Evolutionary conservation across 352 stramenopile species (phyloP).

Genomic region (Globisporangium irregulare): DNA sequence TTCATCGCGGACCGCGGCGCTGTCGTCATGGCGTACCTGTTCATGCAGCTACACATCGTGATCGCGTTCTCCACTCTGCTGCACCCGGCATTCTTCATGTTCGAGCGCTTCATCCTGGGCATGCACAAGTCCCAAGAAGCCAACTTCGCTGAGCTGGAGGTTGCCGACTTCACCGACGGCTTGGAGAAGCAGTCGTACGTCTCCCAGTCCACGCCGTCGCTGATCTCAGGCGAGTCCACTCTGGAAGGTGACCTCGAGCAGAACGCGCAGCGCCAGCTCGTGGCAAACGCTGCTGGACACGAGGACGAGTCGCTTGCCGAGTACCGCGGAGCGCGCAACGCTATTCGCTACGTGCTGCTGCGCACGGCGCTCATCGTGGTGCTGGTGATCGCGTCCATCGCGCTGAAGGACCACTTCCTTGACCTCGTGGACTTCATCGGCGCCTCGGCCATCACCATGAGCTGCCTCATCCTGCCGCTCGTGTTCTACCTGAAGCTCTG

Average conservation of each 20-base stretch:
- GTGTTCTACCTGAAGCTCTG: conserved; percentile 30
- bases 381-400: conserved; percentile 21
- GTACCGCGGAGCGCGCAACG: conserved; percentile 17
- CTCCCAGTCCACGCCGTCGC: conserved; percentile 10
- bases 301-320: conserved; percentile 11
- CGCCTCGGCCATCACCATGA: conserved; percentile 22
- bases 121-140: conserved; percentile 28
- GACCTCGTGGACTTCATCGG: conserved; percentile 29
- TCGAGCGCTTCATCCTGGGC: conserved; percentile 40
- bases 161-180: neutral
- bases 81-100: conserved; percentile 45
- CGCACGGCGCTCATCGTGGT: conserved; percentile 22
- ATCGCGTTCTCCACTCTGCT: conserved; percentile 48
- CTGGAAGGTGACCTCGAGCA: conserved; percentile 15
- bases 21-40: conserved; percentile 39
- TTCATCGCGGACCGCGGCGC: conserved; percentile 33
- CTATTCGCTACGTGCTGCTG: conserved; percentile 19
- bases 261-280: conserved; percentile 10
- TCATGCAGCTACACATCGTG: conserved; percentile 56
- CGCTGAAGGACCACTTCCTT: conserved; percentile 19
- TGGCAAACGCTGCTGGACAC: neutral
- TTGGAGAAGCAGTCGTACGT: conserved; percentile 14
- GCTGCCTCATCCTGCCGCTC: conserved; percentile 31
- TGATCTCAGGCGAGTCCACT: conserved; percentile 15
- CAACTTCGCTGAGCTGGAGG: conserved; percentile 1